phyloP scores from a whole-genome alignment of 108 stramenopile species.

The Stephanodiscus triporus region DNA sequence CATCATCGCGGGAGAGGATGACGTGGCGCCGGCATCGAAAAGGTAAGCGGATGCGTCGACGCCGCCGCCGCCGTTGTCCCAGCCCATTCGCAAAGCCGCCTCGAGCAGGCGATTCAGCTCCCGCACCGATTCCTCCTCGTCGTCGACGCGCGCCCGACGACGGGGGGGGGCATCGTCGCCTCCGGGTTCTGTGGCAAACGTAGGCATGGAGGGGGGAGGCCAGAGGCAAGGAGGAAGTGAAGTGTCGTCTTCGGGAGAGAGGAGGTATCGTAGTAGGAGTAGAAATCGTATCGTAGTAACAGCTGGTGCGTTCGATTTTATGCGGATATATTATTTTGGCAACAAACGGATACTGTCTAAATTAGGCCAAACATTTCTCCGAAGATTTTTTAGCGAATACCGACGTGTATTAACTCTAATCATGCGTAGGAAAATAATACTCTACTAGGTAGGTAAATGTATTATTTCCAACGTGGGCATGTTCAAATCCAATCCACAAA shows the following conservation, averaged over 20 bases:
- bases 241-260: too few species aligned
- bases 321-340: too few species aligned
- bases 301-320: too few species aligned
- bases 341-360: neutral
- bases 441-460: too few species aligned
- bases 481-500: too few species aligned
- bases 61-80: conserved; percentile 13
- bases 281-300: too few species aligned
- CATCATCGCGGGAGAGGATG: neutral
- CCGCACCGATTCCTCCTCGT: conserved; percentile 23
- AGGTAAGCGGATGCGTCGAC: neutral
- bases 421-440: neutral
- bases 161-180: neutral
- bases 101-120: conserved; percentile 43
- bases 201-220: neutral
- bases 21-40: neutral
- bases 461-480: neutral
- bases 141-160: neutral
- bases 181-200: neutral
- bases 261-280: too few species aligned
- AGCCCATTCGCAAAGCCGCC: conserved; percentile 45
- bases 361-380: neutral
- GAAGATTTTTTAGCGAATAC: conserved; percentile 2
- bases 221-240: too few species aligned
- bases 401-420: neutral